Evolutionary conservation across 2,329 filamentous ascomycete genomes (phyloP), one percentile per base, ranked within the genome.

Genomic region (Penicillium sumatraense): DNA sequence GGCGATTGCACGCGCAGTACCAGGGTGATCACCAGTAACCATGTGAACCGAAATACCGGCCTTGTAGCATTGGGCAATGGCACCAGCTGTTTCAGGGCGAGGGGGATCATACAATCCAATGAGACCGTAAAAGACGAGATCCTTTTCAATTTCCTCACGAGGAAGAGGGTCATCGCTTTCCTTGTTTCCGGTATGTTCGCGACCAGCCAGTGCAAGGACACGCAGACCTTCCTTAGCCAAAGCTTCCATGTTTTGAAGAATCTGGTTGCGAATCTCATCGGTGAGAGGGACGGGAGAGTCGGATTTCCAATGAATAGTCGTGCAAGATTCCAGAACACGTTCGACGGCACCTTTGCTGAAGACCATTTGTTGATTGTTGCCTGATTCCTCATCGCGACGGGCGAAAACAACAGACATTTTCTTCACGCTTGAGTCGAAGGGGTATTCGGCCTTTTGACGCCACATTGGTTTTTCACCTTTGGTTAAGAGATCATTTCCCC

Each of bases 101-200:
- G 91, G 91, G 3, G 91, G 91, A 63, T 96, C 91, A 69, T 95
- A 93, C 59, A 96, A 88, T 53, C 91, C 91, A 46, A 89, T 87
- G 9, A 96, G 82, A n/a, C 92, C 93, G 13, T 90, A 83, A 58
- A 96, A 89, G 3, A 81, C 83, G 27, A 96, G 83, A 26, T 84
- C 80, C 31, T 79, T 77, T 69, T 96, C 91, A 13, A 93, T 82
- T 4, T 81, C 75, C 5, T 78, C 75, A 5, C 91, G 89, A 16
- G 65, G 59, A 20, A 68, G 65, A 6, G 65, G 59, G 11, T 66
- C 64, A 3, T 46, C 36, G 7, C 62, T 63, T 14, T 54, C 49
- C 9, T 61, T 56, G 24, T 41, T 54, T 1, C 14, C 40, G 24
- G 11, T 21, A 6, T 70, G 54, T 14, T 66, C 61, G 1, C 69